Evolutionary conservation across 495 filamentous ascomycete species (phyloP), one percentile per base, ranked within the genome.

Genomic region (Penicillium steckii): DNA sequence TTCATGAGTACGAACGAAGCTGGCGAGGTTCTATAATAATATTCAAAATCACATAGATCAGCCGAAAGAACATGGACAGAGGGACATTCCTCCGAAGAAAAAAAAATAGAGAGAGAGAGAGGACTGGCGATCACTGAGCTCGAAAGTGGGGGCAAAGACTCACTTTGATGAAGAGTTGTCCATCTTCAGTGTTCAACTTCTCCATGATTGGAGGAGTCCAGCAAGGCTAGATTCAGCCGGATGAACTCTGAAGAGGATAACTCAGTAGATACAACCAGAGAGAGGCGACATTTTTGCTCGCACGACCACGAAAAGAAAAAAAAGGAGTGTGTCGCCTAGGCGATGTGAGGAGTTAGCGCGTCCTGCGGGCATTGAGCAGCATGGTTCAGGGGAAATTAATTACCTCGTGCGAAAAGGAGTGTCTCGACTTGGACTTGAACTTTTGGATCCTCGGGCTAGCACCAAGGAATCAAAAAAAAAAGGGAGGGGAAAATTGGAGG

Each of bases 1-100:
- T 69, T 98, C 94, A 73, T 98, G 90, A 27, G 91, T 96, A 49
- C 93, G 89, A 66, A 98, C 91, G 73, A 95, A 97, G 68, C 85
- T 87, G 56, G 93, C 91, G 55, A 98, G 81, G 75, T 94, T 94
- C 92, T 96, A 55, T 19, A 25, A 21, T 1, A 18, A 17, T 6
- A 19, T 33, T 19, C 33, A 45, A 30, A 12, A 21, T 23, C 44
- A 17, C 0, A 45, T 29, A 27, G 61, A 44, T 62, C 26, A 25
- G 35, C 24, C n/a, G 18, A 29, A 44, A 44, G 8, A 42, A 30
- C 15, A 30, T 3, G 13, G 13, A 35, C 1, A 17, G 18, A 17
- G 4, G 1, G 30, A n/a, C n/a, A n/a, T n/a, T n/a, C n/a, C 49
- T 26, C 43, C 44, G 26, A 40, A 10, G 44, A 25, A 22, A 19